Percentiles rank a stretch among this genome's conserved stretches.
Evolutionary conservation across 2,329 filamentous ascomycete genomes (phyloP).

Genomic region (Colletotrichum melonis): DNA sequence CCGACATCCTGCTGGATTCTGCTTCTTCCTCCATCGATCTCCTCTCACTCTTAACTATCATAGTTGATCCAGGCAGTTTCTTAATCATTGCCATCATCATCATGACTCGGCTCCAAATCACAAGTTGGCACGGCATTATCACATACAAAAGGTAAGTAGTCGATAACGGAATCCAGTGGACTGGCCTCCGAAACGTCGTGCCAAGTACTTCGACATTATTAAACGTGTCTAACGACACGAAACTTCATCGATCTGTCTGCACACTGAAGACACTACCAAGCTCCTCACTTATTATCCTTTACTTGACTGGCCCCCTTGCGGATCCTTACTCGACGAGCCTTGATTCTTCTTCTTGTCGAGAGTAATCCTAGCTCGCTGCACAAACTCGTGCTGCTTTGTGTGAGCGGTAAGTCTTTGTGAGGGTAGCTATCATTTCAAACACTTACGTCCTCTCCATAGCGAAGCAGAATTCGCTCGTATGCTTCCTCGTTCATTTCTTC

Average conservation of each 20-base stretch:
- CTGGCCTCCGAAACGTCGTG: neutral
- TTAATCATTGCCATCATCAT: too few species aligned
- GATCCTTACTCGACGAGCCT: constrained; percentile 29
- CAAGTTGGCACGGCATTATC: neutral
- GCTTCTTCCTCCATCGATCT: neutral
- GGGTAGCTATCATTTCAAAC: neutral
- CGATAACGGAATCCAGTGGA: neutral
- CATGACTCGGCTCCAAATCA: neutral
- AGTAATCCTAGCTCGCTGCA: constrained; percentile 45
- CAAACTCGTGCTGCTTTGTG: constrained; percentile 47
- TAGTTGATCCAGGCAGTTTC: too few species aligned
- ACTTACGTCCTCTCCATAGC: constrained; percentile 42
- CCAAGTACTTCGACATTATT: neutral
- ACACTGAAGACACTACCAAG: neutral
- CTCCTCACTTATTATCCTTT: constrained; percentile 32
- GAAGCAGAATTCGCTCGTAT: too few species aligned
- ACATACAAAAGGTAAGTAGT: neutral
- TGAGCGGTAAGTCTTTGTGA: neutral
- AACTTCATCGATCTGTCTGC: neutral
- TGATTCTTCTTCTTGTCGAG: constrained; percentile 46
- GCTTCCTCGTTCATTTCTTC: too few species aligned
- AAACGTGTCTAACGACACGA: neutral
- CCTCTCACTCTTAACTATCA: neutral
- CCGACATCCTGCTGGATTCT: neutral
- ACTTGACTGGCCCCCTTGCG: constrained; percentile 32